Evolutionary conservation across 495 filamentous ascomycete genomes (phyloP).

Genomic region (Usnea hakonensis): DNA sequence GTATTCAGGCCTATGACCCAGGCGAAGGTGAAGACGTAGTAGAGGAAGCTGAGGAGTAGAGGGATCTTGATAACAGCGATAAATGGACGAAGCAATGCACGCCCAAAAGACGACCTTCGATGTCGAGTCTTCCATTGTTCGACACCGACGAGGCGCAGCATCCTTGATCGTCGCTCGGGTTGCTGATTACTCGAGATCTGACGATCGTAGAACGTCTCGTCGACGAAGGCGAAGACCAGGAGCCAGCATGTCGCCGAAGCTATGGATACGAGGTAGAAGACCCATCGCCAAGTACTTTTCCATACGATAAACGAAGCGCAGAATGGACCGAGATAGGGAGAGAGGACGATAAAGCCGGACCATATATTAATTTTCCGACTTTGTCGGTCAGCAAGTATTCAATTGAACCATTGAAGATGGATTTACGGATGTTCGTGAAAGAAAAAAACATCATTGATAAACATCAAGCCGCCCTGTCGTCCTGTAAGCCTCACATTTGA

Average conservation of each 20-base stretch:
- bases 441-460: conserved; percentile 60
- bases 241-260: conserved; percentile 40
- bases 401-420: neutral
- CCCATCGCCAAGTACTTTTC: conserved; percentile 41
- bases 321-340: conserved; percentile 54
- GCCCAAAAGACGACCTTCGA: conserved; percentile 35
- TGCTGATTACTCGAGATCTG: conserved; percentile 39
- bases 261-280: conserved; percentile 48
- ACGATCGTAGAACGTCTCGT: conserved; percentile 56
- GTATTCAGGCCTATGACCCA: conserved; percentile 59
- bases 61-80: conserved; percentile 45
- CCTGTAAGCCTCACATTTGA: neutral
- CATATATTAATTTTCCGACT: conserved; percentile 56
- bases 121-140: conserved; percentile 39
- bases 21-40: conserved; percentile 51
- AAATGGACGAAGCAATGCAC: conserved; percentile 39
- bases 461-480: conserved; percentile 48
- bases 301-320: conserved; percentile 49
- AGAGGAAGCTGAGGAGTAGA: conserved; percentile 42
- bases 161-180: conserved; percentile 31
- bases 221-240: conserved; percentile 42
- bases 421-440: conserved; percentile 47
- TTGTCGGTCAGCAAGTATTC: neutral
- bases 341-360: conserved; percentile 45
- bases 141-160: conserved; percentile 38